Base-by-base conservation (phyloP, 169 alveolate genomes). In the Eimeria acervulina region DNA sequence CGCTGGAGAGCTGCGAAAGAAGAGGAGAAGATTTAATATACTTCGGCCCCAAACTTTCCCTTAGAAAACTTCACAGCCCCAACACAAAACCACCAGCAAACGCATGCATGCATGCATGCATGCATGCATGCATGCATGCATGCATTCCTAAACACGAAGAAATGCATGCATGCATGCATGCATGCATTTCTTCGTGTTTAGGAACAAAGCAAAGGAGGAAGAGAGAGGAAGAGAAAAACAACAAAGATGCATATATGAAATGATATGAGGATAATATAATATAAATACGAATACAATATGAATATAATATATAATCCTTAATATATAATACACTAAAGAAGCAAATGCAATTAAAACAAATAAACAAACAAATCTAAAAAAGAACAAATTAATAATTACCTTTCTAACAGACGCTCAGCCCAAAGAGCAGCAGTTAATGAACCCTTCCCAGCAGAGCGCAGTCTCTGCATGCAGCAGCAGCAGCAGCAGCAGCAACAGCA, bases 391-490 rank as follows among this genome's bases (percentile, higher is more conserved):
- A 66, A 66, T 23, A 70, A 13, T 13, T 70, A n/a, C 81, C 81
- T 36, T 40, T 70, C 81, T 28, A 70, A 70, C 15, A 70, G 42
- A 70, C 81, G 81, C 81, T 70, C 81, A 31, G 81, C 81, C 81
- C 81, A 70, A 70, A 70, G 42, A 28, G 81, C 81, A 36, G 81
- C 51, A 1, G 81, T 70, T 17, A 70, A 26, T 13, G 81, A 36
- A 28, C 81, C 81, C 81, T 31, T 36, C 42, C 81, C 81, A 55
- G 5, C 66, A 10, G 15, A 7, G 2, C 66, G 66, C 38, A 68
- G 40, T 99, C 99, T 94, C 95, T 90, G 95, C 78, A 55, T 5
- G 51, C 52, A 90, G 47, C 26, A 68, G 80, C 80, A 68, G 80
- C 80, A 68, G 80, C 80, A 68, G 80, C 74, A 63, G 74, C 74